Evolutionary conservation across 179 eudicot genomes (phyloP).

Genomic region (Corrigiola litoralis): DNA sequence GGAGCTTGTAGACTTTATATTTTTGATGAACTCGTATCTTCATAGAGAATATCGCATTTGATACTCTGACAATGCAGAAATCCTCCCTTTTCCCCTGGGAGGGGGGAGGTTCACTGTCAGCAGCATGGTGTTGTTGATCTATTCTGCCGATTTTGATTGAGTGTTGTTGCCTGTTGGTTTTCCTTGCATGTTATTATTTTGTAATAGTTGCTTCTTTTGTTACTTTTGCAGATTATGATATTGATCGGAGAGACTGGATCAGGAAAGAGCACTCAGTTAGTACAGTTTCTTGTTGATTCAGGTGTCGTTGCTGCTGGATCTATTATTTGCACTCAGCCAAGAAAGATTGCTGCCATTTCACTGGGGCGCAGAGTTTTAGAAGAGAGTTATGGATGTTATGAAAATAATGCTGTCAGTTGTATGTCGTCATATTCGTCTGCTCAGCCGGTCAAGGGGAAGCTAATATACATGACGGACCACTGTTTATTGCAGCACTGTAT

Average conservation of each 20-base stretch:
- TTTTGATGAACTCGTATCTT: too few relatives aligned
- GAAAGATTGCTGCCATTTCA: constrained; percentile 84
- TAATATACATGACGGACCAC: constrained; percentile 81
- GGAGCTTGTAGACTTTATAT: too few relatives aligned
- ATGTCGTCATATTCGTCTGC: constrained; percentile 49
- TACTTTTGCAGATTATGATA: constrained; percentile 56
- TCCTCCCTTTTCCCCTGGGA: too few relatives aligned
- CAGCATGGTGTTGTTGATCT: too few relatives aligned
- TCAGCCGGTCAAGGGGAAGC: constrained; percentile 35
- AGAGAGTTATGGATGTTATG: constrained; percentile 66
- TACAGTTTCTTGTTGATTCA: constrained; percentile 88
- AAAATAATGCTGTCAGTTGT: constrained; percentile 33
- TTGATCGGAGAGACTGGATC: constrained; percentile 97
- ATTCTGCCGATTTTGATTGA: neutral
- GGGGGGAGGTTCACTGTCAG: too few relatives aligned
- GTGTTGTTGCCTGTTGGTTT: neutral
- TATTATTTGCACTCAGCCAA: constrained; percentile 88
- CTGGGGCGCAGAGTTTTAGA: constrained; percentile 73
- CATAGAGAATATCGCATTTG: too few relatives aligned
- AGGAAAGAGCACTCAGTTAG: constrained; percentile 94
- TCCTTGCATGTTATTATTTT: neutral
- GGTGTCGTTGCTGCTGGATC: constrained; percentile 52
- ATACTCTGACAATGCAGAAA: too few relatives aligned
- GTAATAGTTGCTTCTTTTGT: neutral
- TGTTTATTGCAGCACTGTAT: constrained; percentile 87